Percentiles rank a stretch among this genome's conserved stretches.
Evolutionary conservation across 2,329 filamentous ascomycete species (phyloP).

Genomic region (Moelleriella libera): DNA sequence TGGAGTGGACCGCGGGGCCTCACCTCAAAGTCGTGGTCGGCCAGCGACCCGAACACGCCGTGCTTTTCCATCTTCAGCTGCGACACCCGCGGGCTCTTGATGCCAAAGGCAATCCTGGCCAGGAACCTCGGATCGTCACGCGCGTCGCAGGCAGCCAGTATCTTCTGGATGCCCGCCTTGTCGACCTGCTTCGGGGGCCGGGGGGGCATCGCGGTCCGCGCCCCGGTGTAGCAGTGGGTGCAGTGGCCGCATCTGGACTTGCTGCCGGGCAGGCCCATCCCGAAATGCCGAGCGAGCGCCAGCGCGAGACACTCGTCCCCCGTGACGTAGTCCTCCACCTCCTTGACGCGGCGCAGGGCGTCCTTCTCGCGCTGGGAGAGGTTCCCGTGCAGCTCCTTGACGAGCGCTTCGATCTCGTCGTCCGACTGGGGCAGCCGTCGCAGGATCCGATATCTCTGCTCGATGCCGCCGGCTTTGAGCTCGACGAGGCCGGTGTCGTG

Average conservation of each 20-base stretch:
- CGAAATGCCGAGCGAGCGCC: constrained; percentile 41
- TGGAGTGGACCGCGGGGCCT: background rate
- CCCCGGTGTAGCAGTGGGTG: constrained; percentile 7
- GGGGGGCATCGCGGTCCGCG: constrained; percentile 21
- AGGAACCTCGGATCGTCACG: constrained; percentile 45
- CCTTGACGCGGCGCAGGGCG: constrained; percentile 32
- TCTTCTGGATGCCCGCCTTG: constrained; percentile 6
- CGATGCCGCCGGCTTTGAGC: constrained; percentile 35
- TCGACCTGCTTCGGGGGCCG: constrained; percentile 25
- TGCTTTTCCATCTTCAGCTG: constrained; percentile 30
- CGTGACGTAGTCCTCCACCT: constrained; percentile 40
- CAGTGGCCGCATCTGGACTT: background rate
- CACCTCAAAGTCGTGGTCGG: constrained; percentile 38
- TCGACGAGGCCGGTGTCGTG: constrained; percentile 33
- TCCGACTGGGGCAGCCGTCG: constrained; percentile 27
- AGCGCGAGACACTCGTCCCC: constrained; percentile 34
- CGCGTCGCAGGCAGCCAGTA: constrained; percentile 24
- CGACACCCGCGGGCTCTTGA: constrained; percentile 39
- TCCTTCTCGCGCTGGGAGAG: constrained; percentile 7
- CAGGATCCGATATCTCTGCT: constrained; percentile 38
- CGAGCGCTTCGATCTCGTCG: constrained; percentile 27
- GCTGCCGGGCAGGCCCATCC: constrained; percentile 20
- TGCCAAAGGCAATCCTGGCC: constrained; percentile 47
- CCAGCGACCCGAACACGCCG: constrained; percentile 35
- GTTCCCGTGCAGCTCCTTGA: constrained; percentile 28